Conservation (phyloP, 2,329 filamentous ascomycete genomes). For the Hypoxylon sp. region DNA sequence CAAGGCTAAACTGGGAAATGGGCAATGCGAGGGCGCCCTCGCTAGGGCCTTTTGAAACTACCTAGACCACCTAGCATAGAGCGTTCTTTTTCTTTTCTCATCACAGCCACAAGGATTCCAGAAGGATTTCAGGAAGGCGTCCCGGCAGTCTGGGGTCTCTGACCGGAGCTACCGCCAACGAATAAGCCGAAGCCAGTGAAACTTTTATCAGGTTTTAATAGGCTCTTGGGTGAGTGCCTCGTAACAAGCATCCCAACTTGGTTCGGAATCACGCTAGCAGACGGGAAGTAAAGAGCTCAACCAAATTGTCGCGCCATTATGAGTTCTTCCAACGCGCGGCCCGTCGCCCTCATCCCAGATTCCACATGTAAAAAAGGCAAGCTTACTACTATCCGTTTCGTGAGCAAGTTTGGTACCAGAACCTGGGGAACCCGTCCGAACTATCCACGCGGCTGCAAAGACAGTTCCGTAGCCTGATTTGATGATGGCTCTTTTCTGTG, state of each 20-base stretch:
- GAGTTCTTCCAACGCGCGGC: slow-evolving; percentile 27
- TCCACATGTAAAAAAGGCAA: slow-evolving; percentile 30
- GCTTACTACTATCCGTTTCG: slow-evolving; percentile 20
- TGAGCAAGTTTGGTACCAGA: slow-evolving; percentile 23
- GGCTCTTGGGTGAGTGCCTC: slow-evolving; percentile 7
- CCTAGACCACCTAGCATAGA: slow-evolving; percentile 30
- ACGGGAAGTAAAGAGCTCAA: slow-evolving; percentile 17
- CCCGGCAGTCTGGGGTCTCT: slow-evolving; percentile 38
- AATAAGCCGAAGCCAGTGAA: slow-evolving; percentile 29
- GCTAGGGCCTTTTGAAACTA: slow-evolving; percentile 40
- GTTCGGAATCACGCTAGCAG: slow-evolving; percentile 19
- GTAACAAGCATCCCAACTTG: slow-evolving; percentile 17
- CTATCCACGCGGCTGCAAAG: slow-evolving; percentile 28
- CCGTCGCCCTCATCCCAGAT: slow-evolving; percentile 25
- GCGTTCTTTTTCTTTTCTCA: slow-evolving; percentile 4
- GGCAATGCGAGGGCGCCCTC: slow-evolving; percentile 31
- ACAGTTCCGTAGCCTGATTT: slow-evolving; percentile 28
- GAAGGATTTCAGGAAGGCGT: slow-evolving; percentile 33
- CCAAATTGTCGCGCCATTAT: slow-evolving; percentile 20
- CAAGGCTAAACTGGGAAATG: slow-evolving; percentile 31
- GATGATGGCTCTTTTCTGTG: slow-evolving; percentile 14
- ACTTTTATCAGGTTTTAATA: slow-evolving; percentile 28
- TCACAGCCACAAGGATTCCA: slow-evolving; percentile 29
- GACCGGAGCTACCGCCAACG: slow-evolving; percentile 29
- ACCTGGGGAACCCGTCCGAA: slow-evolving; percentile 32